Base-by-base conservation (phyloP, 352 stramenopile genomes). In the Pilasporangium apinafurcum region DNA sequence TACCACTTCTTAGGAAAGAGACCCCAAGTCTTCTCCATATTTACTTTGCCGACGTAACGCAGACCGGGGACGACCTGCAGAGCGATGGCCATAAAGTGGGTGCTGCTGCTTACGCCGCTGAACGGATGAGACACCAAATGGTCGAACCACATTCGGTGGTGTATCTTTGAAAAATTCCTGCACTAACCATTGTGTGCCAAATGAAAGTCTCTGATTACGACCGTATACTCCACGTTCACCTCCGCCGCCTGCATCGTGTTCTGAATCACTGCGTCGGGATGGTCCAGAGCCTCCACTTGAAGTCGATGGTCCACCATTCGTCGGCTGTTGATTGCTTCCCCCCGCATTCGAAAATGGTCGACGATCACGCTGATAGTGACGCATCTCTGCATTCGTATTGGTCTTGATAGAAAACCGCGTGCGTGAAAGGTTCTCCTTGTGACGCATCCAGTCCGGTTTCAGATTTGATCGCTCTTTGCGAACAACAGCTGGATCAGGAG, bases 371-470 rank as follows among this genome's bases (percentile, higher is more conserved):
- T 48, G 53, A 37, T 81, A 85, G 38, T 83, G 62, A 5, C 64
- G 58, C 27, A 51, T 61, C 40, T 88, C 72, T 12, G 65, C 65
- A 17, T 62, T 65, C 8, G 59, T 58, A 39, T 76, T 68, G 39
- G 72, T 73, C 9, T 62, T 56, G 34, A 80, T 69, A 22, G 59
- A 83, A 53, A 90, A 86, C 27, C 78, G 74, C 47, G 78, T 74
- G 29, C 60, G 66, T 16, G 59, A 67, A 6, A 86, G 51, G 7
- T 62, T 66, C 40, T 90, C 78, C 26, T 74, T 77, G 13, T 76
- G 60, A 13, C 62, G 59, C 57, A 90, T 78, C 69, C 70, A 87
- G 44, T 90, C 74, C 5, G 78, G 78, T 38, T 86, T 87, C 21
- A 90, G 45, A 43, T 59, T 75, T 34, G 57, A 65, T 31, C 53